Conservation (phyloP, 192 early-diverging fungal genomes). For the Coemansia sp. region DNA sequence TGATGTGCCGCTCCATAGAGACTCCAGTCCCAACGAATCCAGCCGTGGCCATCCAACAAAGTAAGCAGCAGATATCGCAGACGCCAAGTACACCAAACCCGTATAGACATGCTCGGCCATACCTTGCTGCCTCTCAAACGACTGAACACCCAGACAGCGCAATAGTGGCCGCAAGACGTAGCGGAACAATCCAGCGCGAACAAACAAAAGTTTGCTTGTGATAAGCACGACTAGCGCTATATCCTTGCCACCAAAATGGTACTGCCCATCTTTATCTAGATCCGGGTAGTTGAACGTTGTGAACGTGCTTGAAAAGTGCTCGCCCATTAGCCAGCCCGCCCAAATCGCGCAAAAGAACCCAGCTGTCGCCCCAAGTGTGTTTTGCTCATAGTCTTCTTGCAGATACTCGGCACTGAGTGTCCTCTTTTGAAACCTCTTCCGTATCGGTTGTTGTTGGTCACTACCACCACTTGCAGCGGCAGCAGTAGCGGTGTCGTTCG, state of each 20-base stretch:
- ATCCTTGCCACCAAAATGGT: constrained; percentile 31
- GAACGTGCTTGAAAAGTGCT: constrained; percentile 22
- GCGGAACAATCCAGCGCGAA: constrained; percentile 20
- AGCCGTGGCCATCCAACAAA: constrained; percentile 10
- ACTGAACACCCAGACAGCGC: constrained; percentile 2
- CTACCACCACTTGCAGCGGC: background rate
- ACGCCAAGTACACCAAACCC: background rate
- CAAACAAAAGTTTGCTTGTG: constrained; percentile 35
- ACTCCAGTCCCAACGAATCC: background rate
- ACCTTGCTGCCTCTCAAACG: constrained; percentile 11
- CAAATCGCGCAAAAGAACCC: constrained; percentile 49
- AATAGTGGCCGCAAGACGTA: constrained; percentile 27
- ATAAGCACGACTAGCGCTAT: constrained; percentile 17
- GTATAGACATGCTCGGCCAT: constrained; percentile 3
- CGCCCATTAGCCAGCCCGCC: constrained; percentile 37
- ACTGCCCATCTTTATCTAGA: constrained; percentile 7
- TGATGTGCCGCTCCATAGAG: background rate
- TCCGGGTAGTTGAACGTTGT: constrained; percentile 19
- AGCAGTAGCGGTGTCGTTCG: background rate
- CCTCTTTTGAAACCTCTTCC: constrained; percentile 20
- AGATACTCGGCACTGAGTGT: constrained; percentile 25
- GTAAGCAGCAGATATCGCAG: background rate
- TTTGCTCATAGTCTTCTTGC: constrained; percentile 40
- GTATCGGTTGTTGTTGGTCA: background rate
- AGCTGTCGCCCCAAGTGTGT: constrained; percentile 30